Base-by-base conservation (phyloP, 177 flowering plant genomes). In the Vitis hybrid region DNA sequence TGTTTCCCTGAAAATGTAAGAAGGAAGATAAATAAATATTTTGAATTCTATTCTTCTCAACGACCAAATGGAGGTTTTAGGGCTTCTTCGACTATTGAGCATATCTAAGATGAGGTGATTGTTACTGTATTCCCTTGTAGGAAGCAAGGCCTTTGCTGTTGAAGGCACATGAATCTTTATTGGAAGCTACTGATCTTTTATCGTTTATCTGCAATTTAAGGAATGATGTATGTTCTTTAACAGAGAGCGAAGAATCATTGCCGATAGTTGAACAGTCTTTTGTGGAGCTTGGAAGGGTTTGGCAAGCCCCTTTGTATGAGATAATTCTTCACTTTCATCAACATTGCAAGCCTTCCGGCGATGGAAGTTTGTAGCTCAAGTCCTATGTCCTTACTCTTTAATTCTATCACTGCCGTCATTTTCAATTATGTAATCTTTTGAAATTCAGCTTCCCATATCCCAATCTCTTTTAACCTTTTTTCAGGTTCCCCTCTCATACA, bases 231-330 rank as follows among this genome's bases (percentile, higher is more conserved):
- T 33, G 62, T 73, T 70, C 63, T 31, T 76, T 72, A 10, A 31
- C 26, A 7, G 74, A 53, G 29, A 52, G 65, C 55, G 15, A 60
- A 61, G 58, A 70, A 7, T 22, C 39, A 22, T 14, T 60, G 13
- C 48, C 10, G 52, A 60, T 61, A 5, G 55, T 1, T 33, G 75
- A 71, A 60, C 79, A 62, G 22, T 85, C 87, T 10, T 83, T 95
- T 52, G 65, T 87, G 29, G 89, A 90, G 55, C 90, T 91, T 31
- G 94, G 89, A 55, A 77, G 72, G 57, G 83, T 85, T 72, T 94
- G 96, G 97, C 99, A 92, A 75, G 91, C 97, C 53, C 90, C 89
- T 55, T 56, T 88, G 31, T 91, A 78, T 68, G 97, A 87, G 65
- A 91, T 94, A 16, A 78, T 79, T 75, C 82, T 91, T 7, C 70